A percentile compares a stretch with the other conserved stretches of the same genome.
These are phyloP conservation scores for Penicillium herquei DNA, from an alignment of 495 filamentous ascomycete genomes.

Conservation along the genomic window DNA sequence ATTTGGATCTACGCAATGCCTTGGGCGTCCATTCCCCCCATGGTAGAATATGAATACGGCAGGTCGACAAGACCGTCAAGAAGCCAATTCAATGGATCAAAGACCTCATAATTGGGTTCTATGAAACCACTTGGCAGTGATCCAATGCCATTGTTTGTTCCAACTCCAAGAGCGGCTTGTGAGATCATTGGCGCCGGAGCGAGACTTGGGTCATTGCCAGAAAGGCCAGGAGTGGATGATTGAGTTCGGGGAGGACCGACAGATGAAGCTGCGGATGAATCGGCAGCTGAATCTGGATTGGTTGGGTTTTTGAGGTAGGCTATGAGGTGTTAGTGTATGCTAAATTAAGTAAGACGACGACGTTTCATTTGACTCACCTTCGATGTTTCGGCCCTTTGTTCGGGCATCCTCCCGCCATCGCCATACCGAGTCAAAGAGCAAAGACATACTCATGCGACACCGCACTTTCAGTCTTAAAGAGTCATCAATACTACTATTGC, in stretches of 20 bases:
- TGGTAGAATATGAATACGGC: constrained; percentile 55
- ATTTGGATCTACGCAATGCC: constrained; percentile 29
- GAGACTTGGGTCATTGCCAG: constrained; percentile 45
- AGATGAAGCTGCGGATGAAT: constrained; percentile 66
- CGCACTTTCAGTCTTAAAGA: constrained; percentile 78
- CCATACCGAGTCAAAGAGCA: constrained; percentile 91
- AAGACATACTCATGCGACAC: constrained; percentile 88
- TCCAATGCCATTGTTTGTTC: constrained; percentile 35
- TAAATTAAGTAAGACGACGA: too few relatives aligned
- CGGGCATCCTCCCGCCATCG: constrained; percentile 88
- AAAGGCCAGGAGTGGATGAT: constrained; percentile 36
- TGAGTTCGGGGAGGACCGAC: constrained; percentile 31
- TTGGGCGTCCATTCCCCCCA: constrained; percentile 41
- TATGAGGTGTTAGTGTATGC: constrained; percentile 14
- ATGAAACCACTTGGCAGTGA: constrained; percentile 54
- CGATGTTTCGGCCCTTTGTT: constrained; percentile 73
- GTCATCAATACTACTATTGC: constrained; percentile 57
- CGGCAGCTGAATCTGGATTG: constrained; percentile 74
- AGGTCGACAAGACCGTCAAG: constrained; percentile 81
- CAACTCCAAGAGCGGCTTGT: constrained; percentile 33
- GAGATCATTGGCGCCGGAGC: constrained; percentile 42
- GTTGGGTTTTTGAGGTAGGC: constrained; percentile 83
- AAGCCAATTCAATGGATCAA: constrained; percentile 89
- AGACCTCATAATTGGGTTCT: constrained; percentile 73
- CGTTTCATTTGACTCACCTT: too few relatives aligned